Conservation (phyloP, 768 basidiomycete genomes). For the Xerocomellus chrysenteron region DNA sequence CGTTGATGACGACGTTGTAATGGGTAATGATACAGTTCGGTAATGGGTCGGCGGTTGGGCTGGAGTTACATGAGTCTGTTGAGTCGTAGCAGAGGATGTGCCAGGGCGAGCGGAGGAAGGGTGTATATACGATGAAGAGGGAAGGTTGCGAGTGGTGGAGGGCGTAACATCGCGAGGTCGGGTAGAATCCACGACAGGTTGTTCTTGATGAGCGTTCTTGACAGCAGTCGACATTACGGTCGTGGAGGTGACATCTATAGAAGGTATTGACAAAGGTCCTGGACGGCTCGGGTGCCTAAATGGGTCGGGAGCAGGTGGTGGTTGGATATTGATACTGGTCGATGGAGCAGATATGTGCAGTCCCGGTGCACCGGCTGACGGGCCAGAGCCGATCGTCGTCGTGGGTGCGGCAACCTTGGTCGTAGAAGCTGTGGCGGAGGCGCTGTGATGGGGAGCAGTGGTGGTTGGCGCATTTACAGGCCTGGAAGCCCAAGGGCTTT, state of each 20-base stretch:
- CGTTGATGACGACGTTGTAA: slow-evolving; percentile 14
- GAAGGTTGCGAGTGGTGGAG: slow-evolving; percentile 17
- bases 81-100: slow-evolving; percentile 17
- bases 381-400: slow-evolving; percentile 4
- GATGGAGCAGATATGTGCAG: slow-evolving; percentile 5
- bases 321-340: slow-evolving; percentile 9
- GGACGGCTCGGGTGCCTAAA: slow-evolving; percentile 22
- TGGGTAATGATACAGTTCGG: slow-evolving; percentile 39
- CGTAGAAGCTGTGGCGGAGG: slow-evolving; percentile 2
- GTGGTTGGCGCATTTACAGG: slow-evolving; percentile 2
- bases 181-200: slow-evolving; percentile 17
- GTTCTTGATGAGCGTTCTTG: slow-evolving; percentile 25
- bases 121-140: slow-evolving; percentile 23
- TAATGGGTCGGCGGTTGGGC: slow-evolving; percentile 30
- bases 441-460: not conserved
- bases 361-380: slow-evolving; percentile 6
- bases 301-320: slow-evolving; percentile 13
- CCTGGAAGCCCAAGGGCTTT: slow-evolving; percentile 11
- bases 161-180: slow-evolving; percentile 23
- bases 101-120: slow-evolving; percentile 22
- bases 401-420: slow-evolving; percentile 8
- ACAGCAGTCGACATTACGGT: slow-evolving; percentile 8
- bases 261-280: slow-evolving; percentile 12
- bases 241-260: slow-evolving; percentile 12
- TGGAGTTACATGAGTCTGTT: slow-evolving; percentile 23